Conservation (phyloP, 345 rosid genomes). For the Camelina sativa region DNA sequence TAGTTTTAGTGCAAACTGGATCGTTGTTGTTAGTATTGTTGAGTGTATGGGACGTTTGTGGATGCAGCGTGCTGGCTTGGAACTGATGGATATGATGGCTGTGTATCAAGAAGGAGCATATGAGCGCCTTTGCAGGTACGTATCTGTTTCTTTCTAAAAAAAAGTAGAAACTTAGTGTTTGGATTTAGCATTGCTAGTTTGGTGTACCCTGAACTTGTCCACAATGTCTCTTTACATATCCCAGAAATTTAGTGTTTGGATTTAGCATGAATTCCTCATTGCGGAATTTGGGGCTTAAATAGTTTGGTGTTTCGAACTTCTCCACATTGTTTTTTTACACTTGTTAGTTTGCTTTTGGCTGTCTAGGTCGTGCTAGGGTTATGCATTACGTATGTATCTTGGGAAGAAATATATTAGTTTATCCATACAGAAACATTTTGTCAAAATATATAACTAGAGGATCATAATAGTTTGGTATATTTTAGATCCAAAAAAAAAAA, state of each 20-base stretch:
- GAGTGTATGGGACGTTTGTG: conserved; percentile 18
- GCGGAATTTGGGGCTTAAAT: conserved; percentile 12
- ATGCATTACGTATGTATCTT: conserved; percentile 2
- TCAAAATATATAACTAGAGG: not conserved
- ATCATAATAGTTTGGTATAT: not conserved
- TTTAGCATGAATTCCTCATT: conserved; percentile 8
- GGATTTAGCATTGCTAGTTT: conserved; percentile 6
- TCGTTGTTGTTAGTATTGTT: conserved; percentile 11
- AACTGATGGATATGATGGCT: conserved; percentile 99
- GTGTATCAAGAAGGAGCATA: conserved; percentile 99
- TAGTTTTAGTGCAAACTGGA: not conserved
- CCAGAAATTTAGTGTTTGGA: conserved; percentile 20
- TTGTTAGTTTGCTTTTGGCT: not conserved
- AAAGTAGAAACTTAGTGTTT: conserved; percentile 15
- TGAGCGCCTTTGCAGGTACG: conserved; percentile 95
- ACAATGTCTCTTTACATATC: conserved; percentile 29
- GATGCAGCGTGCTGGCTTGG: conserved; percentile 96
- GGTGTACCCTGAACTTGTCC: conserved; percentile 6
- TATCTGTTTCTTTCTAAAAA: conserved; percentile 9
- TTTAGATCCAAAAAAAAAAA: not conserved
- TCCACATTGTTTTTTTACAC: not conserved
- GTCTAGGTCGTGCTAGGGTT: not conserved
- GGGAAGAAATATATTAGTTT: not conserved
- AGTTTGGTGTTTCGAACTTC: conserved; percentile 1
- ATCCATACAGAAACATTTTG: not conserved